These are phyloP conservation scores for Ophiobolus disseminans DNA, from an alignment of 2,329 filamentous ascomycete species.

Conservation along the genomic window DNA sequence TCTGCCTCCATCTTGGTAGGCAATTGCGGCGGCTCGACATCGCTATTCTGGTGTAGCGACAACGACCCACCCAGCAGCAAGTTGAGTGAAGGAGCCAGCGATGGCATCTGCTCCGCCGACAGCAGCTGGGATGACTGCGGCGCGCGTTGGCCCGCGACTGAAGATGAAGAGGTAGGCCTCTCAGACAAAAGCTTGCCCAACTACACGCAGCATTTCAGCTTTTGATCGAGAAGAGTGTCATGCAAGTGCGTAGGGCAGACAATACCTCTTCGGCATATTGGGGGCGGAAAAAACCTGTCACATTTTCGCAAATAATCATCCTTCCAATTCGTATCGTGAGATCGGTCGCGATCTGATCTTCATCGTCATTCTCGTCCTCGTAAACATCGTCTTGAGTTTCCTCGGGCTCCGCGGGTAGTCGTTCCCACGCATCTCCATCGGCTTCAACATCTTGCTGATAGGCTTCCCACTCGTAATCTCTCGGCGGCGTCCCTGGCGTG, in stretches of 20 bases:
- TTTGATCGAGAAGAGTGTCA: slow-evolving; percentile 14
- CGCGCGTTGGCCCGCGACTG: slow-evolving; percentile 45
- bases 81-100: slow-evolving; percentile 45
- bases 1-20: slow-evolving; percentile 47
- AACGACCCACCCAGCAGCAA: slow-evolving; percentile 43
- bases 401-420: slow-evolving; percentile 45
- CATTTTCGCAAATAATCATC: slow-evolving; percentile 51
- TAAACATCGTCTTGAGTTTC: slow-evolving; percentile 48
- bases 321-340: slow-evolving; percentile 48
- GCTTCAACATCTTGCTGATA: slow-evolving; percentile 49
- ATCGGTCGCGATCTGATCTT: slow-evolving; percentile 48
- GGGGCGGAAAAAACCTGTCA: slow-evolving; percentile 48
- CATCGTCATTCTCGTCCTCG: slow-evolving; percentile 49
- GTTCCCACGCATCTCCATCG: slow-evolving; percentile 47
- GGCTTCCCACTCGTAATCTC: slow-evolving; percentile 50
- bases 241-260: slow-evolving; percentile 21
- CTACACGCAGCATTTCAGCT: slow-evolving; percentile 40
- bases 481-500: slow-evolving; percentile 46
- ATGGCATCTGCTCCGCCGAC: slow-evolving; percentile 49
- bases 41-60: slow-evolving; percentile 34
- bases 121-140: slow-evolving; percentile 45
- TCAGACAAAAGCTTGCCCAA: slow-evolving; percentile 49
- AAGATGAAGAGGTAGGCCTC: slow-evolving; percentile 39
- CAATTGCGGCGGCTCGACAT: slow-evolving; percentile 40
- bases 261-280: slow-evolving; percentile 51